These are phyloP conservation scores for Elongisporangium anandrum DNA, from an alignment of 352 stramenopile species.

Conservation along the genomic window DNA sequence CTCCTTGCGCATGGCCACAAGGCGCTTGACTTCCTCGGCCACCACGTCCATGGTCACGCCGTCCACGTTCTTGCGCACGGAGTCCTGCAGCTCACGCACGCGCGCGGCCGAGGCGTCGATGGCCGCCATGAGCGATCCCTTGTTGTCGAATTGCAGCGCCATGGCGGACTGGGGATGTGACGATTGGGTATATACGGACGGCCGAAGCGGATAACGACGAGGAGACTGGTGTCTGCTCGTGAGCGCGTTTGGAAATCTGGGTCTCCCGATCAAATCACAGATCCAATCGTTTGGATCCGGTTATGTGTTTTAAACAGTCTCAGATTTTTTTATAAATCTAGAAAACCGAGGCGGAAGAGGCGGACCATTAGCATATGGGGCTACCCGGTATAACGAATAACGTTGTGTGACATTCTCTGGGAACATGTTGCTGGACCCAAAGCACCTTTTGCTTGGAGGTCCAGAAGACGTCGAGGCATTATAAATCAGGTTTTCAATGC, in stretches of 20 bases:
- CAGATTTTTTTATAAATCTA: background rate
- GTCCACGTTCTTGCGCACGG: constrained; percentile 35
- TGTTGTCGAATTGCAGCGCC: constrained; percentile 41
- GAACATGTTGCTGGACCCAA: background rate
- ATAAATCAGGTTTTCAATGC: background rate
- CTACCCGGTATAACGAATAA: background rate
- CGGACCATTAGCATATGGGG: background rate
- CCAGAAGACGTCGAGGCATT: no score
- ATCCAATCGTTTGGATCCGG: background rate
- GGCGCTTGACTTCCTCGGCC: constrained; percentile 44
- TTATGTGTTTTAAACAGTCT: background rate
- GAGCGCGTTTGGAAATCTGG: background rate
- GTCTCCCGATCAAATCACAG: background rate
- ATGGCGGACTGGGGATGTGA: background rate
- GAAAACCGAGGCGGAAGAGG: background rate
- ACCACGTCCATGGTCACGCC: constrained; percentile 43
- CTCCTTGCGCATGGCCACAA: constrained; percentile 68
- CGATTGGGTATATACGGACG: background rate
- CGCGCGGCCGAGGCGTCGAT: constrained; percentile 48
- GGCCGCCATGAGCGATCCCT: constrained; percentile 36
- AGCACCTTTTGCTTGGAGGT: background rate
- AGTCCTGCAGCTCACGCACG: constrained; percentile 57
- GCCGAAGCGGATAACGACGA: background rate
- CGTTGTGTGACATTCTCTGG: background rate
- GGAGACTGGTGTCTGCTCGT: background rate